Conservation (phyloP, 192 early-diverging fungal genomes). For the Obelidium mucronatum region DNA sequence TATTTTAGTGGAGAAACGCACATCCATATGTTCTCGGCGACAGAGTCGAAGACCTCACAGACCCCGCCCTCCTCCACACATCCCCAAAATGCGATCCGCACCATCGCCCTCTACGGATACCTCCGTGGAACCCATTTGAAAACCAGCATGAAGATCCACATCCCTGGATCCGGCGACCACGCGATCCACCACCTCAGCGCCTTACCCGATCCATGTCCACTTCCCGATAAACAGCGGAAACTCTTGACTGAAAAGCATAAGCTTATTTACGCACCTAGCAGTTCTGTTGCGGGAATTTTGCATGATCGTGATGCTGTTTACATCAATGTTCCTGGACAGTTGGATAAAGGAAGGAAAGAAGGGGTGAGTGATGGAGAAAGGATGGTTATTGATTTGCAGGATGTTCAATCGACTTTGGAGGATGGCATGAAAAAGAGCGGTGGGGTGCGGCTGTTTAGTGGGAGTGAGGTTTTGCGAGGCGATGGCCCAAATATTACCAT, state of each 20-base stretch:
- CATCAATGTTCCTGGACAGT: constrained; percentile 91
- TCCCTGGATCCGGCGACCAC: constrained; percentile 95
- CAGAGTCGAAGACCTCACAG: constrained; percentile 95
- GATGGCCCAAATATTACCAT: constrained; percentile 70
- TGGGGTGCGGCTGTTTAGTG: constrained; percentile 71
- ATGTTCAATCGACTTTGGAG: constrained; percentile 75
- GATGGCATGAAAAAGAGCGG: constrained; percentile 70
- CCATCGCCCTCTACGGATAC: constrained; percentile 95
- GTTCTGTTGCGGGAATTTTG: constrained; percentile 96
- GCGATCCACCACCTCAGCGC: constrained; percentile 76
- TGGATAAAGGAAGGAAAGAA: constrained; percentile 66
- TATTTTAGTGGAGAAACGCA: constrained; percentile 92
- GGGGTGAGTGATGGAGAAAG: constrained; percentile 77
- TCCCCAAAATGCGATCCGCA: constrained; percentile 91
- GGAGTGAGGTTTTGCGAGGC: constrained; percentile 52
- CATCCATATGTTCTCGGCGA: constrained; percentile 99
- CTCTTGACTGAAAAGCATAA: constrained; percentile 92
- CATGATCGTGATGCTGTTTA: constrained; percentile 99
- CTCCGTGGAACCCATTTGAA: constrained; percentile 95
- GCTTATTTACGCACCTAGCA: constrained; percentile 98
- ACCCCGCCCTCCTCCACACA: constrained; percentile 80
- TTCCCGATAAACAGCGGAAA: constrained; percentile 92
- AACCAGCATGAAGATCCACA: constrained; percentile 85
- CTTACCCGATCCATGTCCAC: constrained; percentile 94
- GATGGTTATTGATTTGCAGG: constrained; percentile 94